Evolutionary conservation across 805 yeast genomes (phyloP).

Genomic region (Priceomyces haplophilus): DNA sequence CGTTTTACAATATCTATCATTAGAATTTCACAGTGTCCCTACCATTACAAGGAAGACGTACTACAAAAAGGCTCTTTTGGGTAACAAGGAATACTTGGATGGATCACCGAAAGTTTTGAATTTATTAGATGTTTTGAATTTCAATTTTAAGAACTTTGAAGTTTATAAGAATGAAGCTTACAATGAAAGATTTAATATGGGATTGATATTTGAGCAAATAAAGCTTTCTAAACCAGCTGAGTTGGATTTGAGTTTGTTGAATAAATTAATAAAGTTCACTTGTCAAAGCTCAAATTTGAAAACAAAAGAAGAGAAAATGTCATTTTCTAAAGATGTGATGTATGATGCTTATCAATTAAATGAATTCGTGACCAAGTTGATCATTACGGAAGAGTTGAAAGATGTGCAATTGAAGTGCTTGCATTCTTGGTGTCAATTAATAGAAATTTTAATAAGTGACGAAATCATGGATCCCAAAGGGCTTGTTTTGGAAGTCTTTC

Average conservation of each 20-base stretch:
- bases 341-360: constrained; percentile 26
- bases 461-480: constrained; percentile 45
- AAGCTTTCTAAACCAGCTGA: constrained; percentile 21
- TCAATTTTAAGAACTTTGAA: constrained; percentile 45
- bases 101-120: constrained; percentile 68
- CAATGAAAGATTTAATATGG: constrained; percentile 25
- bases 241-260: constrained; percentile 41
- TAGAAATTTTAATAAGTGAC: constrained; percentile 69
- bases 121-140: constrained; percentile 69
- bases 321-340: constrained; percentile 25
- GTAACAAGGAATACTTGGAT: constrained; percentile 45
- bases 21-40: constrained; percentile 63
- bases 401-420: constrained; percentile 57
- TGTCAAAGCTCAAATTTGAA: constrained; percentile 19
- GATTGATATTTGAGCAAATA: constrained; percentile 38
- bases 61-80: constrained; percentile 54
- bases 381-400: constrained; percentile 47
- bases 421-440: constrained; percentile 80
- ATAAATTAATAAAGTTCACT: constrained; percentile 18
- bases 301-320: constrained; percentile 17
- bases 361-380: constrained; percentile 42
- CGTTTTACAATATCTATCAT: constrained; percentile 61
- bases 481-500: constrained; percentile 75
- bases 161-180: constrained; percentile 33
- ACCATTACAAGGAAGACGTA: constrained; percentile 50